Base-by-base conservation (phyloP, 129 eudicot genomes). In the Mikania micrantha region DNA sequence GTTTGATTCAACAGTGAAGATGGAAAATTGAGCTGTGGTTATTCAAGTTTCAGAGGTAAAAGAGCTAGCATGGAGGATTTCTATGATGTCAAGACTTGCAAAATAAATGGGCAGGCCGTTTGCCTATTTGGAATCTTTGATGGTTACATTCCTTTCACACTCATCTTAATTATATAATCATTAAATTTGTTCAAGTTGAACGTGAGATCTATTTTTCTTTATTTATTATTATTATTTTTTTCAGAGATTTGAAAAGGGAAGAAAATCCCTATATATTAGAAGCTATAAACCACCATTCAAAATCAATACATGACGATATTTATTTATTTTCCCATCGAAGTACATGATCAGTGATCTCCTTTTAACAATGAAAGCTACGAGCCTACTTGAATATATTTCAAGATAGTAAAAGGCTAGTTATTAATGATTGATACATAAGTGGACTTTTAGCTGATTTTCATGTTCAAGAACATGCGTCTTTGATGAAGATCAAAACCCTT, bases 11-110 rank as follows among this genome's bases (percentile, higher is more conserved):
- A 69, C 95, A 91, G 97, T 70, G 93, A 91, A 72, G 94, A 91
- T 74, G 97, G 95, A 67, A 85, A 69, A 68, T 54, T 91, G 73
- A 81, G 95, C 40, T 87, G 88, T 45, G 97, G 95, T 17, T 91
- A 83, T 66, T 81, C 97, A 62, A 90, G 97, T 79, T 87, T 87
- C 73, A 84, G 92, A 78, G 97, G 97, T 53, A 90, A 87, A 71
- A 91, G 97, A 73, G 86, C 85, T 57, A 87, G 80, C 90, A 91
- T 91, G 97, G 95, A 91, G 82, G 97, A 91, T 63, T 91, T 83
- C 72, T 91, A 69, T 79, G 97, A 91, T 70, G 67, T 91, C 27
- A 87, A 91, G 74, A 83, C 82, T 54, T 75, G 88, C 88, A 81
- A 74, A 72, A 78, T 91, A 29, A 77, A 87, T 75, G 97, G 83